Percentiles rank a stretch among this genome's conserved stretches.
phyloP scores from a whole-genome alignment of 2,329 filamentous ascomycete genomes.

The Zymoseptoria brevis region DNA sequence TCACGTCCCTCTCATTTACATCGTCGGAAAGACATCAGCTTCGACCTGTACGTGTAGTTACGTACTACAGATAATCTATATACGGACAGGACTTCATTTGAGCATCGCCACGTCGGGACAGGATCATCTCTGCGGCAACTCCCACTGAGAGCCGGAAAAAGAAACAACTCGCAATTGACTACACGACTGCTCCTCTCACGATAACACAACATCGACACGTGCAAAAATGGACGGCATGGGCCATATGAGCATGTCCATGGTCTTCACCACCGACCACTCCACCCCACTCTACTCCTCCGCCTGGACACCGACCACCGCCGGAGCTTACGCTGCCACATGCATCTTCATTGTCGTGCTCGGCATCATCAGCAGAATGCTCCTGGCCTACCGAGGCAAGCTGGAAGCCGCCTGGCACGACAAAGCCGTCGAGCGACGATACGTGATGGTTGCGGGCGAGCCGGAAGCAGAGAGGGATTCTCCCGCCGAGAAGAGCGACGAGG shows the following conservation, averaged over 20 bases:
- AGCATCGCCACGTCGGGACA: too few species aligned
- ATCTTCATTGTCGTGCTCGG: slow-evolving; percentile 80
- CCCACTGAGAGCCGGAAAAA: too few species aligned
- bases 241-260: slow-evolving; percentile 43
- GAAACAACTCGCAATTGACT: background rate
- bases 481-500: slow-evolving; percentile 51
- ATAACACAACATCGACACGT: background rate
- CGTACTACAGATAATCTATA: too few species aligned
- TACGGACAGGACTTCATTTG: too few species aligned
- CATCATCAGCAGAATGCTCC: slow-evolving; percentile 58
- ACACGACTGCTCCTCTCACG: background rate
- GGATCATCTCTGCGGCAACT: too few species aligned
- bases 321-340: slow-evolving; percentile 78
- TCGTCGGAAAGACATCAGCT: too few species aligned
- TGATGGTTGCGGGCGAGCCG: slow-evolving; percentile 57
- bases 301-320: slow-evolving; percentile 66
- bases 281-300: slow-evolving; percentile 58
- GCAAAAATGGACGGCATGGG: slow-evolving; percentile 7
- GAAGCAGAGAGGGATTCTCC: slow-evolving; percentile 41
- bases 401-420: slow-evolving; percentile 62
- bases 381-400: slow-evolving; percentile 58
- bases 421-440: slow-evolving; percentile 67
- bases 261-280: slow-evolving; percentile 56
- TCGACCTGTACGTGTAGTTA: too few species aligned
- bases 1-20: too few species aligned